Evolutionary conservation across 306 rosid genomes (phyloP), one percentile per base, ranked within the genome.

Genomic region (Leucaena leucocephala): DNA sequence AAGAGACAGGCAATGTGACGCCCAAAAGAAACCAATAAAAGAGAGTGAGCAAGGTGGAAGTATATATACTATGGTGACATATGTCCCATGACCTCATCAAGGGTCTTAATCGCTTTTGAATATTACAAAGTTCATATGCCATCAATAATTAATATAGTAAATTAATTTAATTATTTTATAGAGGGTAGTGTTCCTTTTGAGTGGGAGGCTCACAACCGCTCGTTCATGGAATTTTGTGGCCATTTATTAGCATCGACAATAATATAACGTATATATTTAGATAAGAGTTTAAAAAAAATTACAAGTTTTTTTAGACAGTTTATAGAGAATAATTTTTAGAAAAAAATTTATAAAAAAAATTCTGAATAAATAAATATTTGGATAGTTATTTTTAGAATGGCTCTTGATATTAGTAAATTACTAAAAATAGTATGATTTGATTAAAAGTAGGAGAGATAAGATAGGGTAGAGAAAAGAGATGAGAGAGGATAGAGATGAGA

Each of bases 61-160:
- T 33, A 63, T 27, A 27, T 27, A 27, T 27, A 1, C 0, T 10
- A 8, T 40, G 50, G 16, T 63, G 79, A 46, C 79, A n/a, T 34
- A 11, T 63, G 63, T 16, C 19, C 36, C 2, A 16, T 76, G 71
- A 46, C 48, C 61, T 62, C 62, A 11, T 76, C 38, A 17, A 3
- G 49, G 46, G 72, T 76, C 48, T 76, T 45, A 63, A 61, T 76
- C 71, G 11, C 71, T 33, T 64, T 46, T 63, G 21, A 34, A 6
- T 76, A 48, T 46, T 33, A 0, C 33, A 15, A 62, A 63, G 21
- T 33, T 40, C 39, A 45, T 11, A 45, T 44, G 79, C n/a, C 19
- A 44, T 55, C 52, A 54, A 54, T 54, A 2, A 73, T 54, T n/a
- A 55, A 27, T 27, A 27, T 27, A 27, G 27, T 27, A 27, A 27